Evolutionary conservation across 148 eudicot genomes (phyloP), one percentile per base, ranked within the genome.

Genomic region (Arctostaphylos glauca): DNA sequence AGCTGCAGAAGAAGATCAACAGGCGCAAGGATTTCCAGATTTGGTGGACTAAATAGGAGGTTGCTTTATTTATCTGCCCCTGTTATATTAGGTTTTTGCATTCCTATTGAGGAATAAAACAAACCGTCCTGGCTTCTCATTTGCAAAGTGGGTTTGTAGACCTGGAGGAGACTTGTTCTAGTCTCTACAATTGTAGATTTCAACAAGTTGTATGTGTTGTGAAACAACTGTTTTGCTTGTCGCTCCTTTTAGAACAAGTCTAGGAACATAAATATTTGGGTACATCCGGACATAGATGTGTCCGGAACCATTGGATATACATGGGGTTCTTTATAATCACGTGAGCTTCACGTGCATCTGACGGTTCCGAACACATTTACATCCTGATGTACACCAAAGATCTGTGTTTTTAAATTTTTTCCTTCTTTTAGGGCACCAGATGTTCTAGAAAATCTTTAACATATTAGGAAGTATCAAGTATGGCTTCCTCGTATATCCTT

Each of bases 1-100:
- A 94, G 87, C 91, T 95, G 75, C 98, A 95, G 86, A 95, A 95
- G 90, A 95, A 95, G 91, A 95, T 95, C 87, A 92, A 89, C 86
- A 88, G 97, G 89, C 95, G 97, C 86, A 95, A 93, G 91, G 98
- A 93, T 87, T 95, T 93, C 87, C 95, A 90, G 46, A 89, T 82
- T 58, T 95, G 98, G 98, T 95, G 97, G 98, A 92, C 95, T 84
- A 91, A 95, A 85, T 95, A 83, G 92, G 52, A 38, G 10, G 13
- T 21, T 79, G 5, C 43, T 74, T 44, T 78, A 48, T 25, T 19
- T 31, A 31, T 31, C 38, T 31, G 38, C 38, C 64, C 10, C 80
- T 53, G 64, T 31, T 31, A 31, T 31, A 31, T 3, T 6, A 16
- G 60, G 66, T 73, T 58, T 60, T 6, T 44, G 54, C 18, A 44